Evolutionary conservation across 345 rosid genomes (phyloP).

Genomic region (Anastatica hierochuntica): DNA sequence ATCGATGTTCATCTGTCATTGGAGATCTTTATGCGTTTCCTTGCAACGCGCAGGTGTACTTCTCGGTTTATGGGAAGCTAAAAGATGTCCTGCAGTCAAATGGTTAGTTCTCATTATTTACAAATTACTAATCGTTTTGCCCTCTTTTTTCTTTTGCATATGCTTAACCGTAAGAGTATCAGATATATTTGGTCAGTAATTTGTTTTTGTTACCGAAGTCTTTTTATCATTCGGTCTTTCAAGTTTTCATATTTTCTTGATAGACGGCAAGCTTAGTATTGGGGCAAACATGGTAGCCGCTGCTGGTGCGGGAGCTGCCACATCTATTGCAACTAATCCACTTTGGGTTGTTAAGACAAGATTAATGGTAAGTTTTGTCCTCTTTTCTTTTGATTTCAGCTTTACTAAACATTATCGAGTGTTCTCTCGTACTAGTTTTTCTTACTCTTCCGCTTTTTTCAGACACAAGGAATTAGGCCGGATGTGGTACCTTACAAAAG

Average conservation of each 20-base stretch:
- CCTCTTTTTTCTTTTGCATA: too few species aligned
- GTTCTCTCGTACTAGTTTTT: too few species aligned
- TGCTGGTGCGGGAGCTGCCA: constrained; percentile 92
- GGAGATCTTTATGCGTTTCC: too few species aligned
- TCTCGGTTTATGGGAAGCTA: constrained; percentile 63
- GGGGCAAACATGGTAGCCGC: constrained; percentile 87
- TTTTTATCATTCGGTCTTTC: too few species aligned
- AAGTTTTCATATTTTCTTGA: too few species aligned
- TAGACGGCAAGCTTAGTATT: constrained; percentile 53
- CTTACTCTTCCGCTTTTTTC: neutral
- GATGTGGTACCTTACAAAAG: constrained; percentile 77
- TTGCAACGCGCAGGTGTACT: constrained; percentile 91
- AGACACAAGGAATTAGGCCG: constrained; percentile 68
- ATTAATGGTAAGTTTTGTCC: constrained; percentile 45
- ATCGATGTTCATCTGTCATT: neutral
- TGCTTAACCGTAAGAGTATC: too few species aligned
- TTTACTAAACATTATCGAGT: too few species aligned
- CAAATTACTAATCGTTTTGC: neutral
- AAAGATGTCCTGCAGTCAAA: constrained; percentile 55
- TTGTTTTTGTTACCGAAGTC: too few species aligned
- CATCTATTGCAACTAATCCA: constrained; percentile 79
- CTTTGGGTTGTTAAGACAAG: constrained; percentile 93
- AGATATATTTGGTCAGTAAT: too few species aligned
- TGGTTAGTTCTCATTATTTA: constrained; percentile 44
- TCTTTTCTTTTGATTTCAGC: neutral